A percentile compares a stretch with the other conserved stretches of the same genome.
These are phyloP conservation scores for Fusarium acutatum DNA, from an alignment of 2,329 filamentous ascomycete genomes.

Conservation along the genomic window DNA sequence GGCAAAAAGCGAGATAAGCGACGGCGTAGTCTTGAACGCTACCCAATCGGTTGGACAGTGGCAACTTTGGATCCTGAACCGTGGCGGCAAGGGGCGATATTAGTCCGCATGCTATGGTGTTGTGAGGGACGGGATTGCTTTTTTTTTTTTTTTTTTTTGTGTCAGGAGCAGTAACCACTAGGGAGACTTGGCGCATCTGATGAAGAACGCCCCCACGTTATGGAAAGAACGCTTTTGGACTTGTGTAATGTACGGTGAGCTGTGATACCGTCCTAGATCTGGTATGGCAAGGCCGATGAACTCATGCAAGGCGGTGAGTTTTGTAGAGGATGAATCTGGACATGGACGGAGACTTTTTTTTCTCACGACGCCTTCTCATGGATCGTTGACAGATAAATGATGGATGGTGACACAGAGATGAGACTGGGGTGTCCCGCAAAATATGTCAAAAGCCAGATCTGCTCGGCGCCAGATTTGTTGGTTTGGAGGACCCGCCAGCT, in stretches of 20 bases:
- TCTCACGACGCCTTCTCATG: slow-evolving; percentile 20
- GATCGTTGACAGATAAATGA: slow-evolving; percentile 34
- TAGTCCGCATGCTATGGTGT: slow-evolving; percentile 26
- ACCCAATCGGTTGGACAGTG: slow-evolving; percentile 39
- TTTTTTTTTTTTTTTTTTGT: slow-evolving; percentile 23
- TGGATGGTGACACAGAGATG: slow-evolving; percentile 45
- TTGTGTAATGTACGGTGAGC: slow-evolving; percentile 3
- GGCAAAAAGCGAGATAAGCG: slow-evolving; percentile 41
- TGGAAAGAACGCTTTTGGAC: slow-evolving; percentile 9
- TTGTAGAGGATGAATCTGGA: slow-evolving; percentile 2
- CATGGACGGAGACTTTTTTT: slow-evolving; percentile 28
- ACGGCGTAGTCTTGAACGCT: slow-evolving; percentile 30
- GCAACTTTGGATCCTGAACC: slow-evolving; percentile 36
- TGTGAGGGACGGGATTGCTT: slow-evolving; percentile 33
- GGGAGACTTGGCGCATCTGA: slow-evolving; percentile 29
- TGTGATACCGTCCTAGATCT: slow-evolving; percentile 22
- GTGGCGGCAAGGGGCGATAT: slow-evolving; percentile 29
- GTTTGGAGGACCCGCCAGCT: slow-evolving; percentile 26
- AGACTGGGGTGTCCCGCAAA: slow-evolving; percentile 45
- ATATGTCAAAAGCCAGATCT: slow-evolving; percentile 46
- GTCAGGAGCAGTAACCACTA: slow-evolving; percentile 29
- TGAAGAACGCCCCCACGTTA: slow-evolving; percentile 30
- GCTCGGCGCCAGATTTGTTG: slow-evolving; percentile 39
- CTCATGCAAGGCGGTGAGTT: slow-evolving; percentile 32
- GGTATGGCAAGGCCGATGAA: slow-evolving; percentile 27